These are phyloP conservation scores for Colletotrichum sp. DNA, from an alignment of 2,329 filamentous ascomycete genomes.

Conservation along the genomic window DNA sequence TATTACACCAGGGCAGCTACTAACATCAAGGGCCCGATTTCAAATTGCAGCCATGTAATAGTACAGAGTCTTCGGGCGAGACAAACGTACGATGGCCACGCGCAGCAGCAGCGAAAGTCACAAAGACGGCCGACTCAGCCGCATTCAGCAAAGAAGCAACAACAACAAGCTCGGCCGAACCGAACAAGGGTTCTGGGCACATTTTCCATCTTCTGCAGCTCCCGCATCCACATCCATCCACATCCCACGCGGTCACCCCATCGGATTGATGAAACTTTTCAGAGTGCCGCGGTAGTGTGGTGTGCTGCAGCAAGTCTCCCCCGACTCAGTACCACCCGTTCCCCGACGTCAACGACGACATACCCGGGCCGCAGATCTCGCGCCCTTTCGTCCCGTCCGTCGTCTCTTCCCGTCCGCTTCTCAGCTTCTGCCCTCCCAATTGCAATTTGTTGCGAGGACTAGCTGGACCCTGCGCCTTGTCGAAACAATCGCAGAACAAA, in stretches of 20 bases:
- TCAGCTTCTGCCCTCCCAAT: not conserved
- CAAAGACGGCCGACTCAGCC: not conserved
- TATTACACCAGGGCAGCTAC: not conserved
- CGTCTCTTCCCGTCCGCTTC: not conserved
- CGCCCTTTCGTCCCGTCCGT: not conserved
- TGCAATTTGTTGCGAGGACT: not conserved
- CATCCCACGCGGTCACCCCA: conserved; percentile 1
- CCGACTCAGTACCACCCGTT: not conserved
- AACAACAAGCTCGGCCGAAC: not conserved
- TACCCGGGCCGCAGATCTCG: not conserved
- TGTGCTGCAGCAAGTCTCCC: not conserved
- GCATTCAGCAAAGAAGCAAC: not conserved
- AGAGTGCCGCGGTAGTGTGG: not conserved
- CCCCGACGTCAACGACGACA: not conserved
- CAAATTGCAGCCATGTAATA: not conserved
- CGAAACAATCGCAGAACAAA: not conserved
- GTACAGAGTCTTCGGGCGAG: not conserved
- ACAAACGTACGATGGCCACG: not conserved
- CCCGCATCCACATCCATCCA: not conserved
- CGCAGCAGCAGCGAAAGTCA: not conserved
- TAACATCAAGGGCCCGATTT: not conserved
- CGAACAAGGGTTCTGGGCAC: not conserved
- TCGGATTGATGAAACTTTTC: conserved; percentile 8
- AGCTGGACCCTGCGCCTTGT: not conserved
- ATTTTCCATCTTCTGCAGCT: not conserved